Evolutionary conservation across 768 basidiomycete species (phyloP).

Genomic region (Lactifluus piperatus): DNA sequence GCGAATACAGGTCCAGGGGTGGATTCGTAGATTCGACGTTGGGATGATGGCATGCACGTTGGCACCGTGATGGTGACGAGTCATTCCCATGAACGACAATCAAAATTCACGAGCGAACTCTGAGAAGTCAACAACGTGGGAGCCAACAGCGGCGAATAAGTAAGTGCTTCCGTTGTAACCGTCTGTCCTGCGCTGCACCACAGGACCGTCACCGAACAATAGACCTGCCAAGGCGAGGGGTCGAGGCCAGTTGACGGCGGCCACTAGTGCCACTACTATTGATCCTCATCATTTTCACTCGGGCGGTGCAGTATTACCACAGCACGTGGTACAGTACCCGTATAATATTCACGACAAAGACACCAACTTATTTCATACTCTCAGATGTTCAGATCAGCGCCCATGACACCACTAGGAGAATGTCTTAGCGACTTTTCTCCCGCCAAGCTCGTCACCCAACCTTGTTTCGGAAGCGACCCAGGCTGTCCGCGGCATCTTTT

Average conservation of each 20-base stretch:
- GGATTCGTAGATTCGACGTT: not conserved
- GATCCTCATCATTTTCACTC: not conserved
- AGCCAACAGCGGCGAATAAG: constrained; percentile 4
- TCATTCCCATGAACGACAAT: constrained; percentile 8
- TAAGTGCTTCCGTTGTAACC: not conserved
- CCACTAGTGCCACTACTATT: not conserved
- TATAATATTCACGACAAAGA: not conserved
- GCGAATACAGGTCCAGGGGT: not conserved
- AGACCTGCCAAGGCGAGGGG: constrained; percentile 1
- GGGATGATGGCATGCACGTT: constrained; percentile 3
- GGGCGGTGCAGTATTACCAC: not conserved
- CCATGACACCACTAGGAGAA: not conserved
- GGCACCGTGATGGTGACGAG: not conserved
- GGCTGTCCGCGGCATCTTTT: not conserved
- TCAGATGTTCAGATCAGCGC: constrained; percentile 1
- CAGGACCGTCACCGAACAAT: not conserved
- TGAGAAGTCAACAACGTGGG: constrained; percentile 1
- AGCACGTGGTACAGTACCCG: not conserved
- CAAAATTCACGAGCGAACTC: not conserved
- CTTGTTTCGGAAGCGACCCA: not conserved
- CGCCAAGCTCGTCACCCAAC: not conserved
- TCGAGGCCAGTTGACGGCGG: not conserved
- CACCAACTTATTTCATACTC: not conserved
- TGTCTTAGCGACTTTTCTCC: not conserved
- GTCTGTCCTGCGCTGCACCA: not conserved